phyloP scores from a whole-genome alignment of 345 rosid genomes.

The Euphorbia peplus region DNA sequence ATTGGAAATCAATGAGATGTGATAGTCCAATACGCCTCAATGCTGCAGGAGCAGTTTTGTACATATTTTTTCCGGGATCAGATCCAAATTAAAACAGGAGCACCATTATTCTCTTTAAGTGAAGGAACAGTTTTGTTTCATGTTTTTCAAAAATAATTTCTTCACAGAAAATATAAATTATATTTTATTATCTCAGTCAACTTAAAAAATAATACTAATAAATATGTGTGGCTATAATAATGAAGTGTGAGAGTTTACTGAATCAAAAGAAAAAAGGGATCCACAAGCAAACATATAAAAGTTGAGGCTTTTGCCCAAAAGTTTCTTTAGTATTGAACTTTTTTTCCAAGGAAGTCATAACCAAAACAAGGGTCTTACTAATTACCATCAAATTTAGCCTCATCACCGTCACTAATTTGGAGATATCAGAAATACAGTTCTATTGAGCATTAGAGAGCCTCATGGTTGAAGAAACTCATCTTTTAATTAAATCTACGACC shows the following conservation, averaged over 20 bases:
- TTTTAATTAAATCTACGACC: not conserved
- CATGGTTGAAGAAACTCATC: not conserved
- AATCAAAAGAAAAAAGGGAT: not conserved
- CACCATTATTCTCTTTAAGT: not conserved
- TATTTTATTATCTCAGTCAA: too few relatives aligned
- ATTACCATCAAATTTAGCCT: not conserved
- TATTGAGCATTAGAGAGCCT: not conserved
- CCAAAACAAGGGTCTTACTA: not conserved
- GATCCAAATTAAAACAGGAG: not conserved
- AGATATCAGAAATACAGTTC: slow-evolving; percentile 1
- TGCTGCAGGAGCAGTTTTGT: not conserved
- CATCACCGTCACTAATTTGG: not conserved
- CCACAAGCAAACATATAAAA: not conserved
- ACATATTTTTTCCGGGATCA: not conserved
- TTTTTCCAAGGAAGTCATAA: not conserved
- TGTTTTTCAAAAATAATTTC: not conserved
- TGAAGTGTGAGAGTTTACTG: not conserved
- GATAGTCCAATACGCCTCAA: not conserved
- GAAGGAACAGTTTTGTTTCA: too few relatives aligned
- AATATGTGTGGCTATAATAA: not conserved
- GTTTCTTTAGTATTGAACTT: not conserved
- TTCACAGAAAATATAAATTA: not conserved
- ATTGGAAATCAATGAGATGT: not conserved
- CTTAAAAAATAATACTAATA: too few relatives aligned
- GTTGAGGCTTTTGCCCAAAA: too few relatives aligned